Percentiles rank a stretch among this genome's conserved stretches.
These are phyloP conservation scores for Candida loeiensis DNA, from an alignment of 805 yeast genomes.

Conservation along the genomic window DNA sequence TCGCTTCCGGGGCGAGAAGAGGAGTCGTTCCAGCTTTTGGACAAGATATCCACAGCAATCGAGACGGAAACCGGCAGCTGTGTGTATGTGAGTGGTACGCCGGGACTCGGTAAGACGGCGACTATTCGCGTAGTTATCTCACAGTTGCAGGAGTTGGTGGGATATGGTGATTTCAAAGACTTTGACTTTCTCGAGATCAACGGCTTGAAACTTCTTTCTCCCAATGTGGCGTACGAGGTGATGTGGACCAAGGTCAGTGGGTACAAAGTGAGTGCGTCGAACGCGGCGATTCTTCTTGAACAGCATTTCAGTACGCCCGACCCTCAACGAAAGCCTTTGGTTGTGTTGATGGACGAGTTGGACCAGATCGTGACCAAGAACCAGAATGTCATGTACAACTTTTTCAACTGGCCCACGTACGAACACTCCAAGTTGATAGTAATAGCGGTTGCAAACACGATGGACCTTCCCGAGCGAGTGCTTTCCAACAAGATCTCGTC, in stretches of 20 bases:
- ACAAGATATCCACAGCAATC: slow-evolving; percentile 68
- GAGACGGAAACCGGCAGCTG: slow-evolving; percentile 73
- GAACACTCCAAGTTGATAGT: slow-evolving; percentile 75
- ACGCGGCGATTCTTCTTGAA: slow-evolving; percentile 67
- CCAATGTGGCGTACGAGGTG: slow-evolving; percentile 76
- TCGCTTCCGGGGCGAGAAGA: slow-evolving; percentile 82
- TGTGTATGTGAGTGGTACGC: slow-evolving; percentile 91
- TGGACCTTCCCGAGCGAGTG: slow-evolving; percentile 92
- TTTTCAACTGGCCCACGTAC: slow-evolving; percentile 96
- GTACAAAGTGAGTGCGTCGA: slow-evolving; percentile 51
- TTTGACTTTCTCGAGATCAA: slow-evolving; percentile 85
- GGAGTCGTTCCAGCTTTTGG: slow-evolving; percentile 69
- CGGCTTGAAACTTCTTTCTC: slow-evolving; percentile 79
- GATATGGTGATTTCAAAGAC: slow-evolving; percentile 24
- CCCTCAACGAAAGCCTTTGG: slow-evolving; percentile 49
- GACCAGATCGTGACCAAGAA: slow-evolving; percentile 85
- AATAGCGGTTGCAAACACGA: slow-evolving; percentile 92
- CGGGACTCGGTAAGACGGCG: slow-evolving; percentile 97
- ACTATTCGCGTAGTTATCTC: slow-evolving; percentile 83
- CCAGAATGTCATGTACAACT: slow-evolving; percentile 88
- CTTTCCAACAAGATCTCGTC: slow-evolving; percentile 87
- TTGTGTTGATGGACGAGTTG: slow-evolving; percentile 84
- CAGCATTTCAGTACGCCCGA: slow-evolving; percentile 47
- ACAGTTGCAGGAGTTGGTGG: slow-evolving; percentile 47
- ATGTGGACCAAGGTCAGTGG: slow-evolving; percentile 77